Evolutionary conservation across 768 basidiomycete species (phyloP), one percentile per base, ranked within the genome.

Genomic region (Lyophyllum semitale): DNA sequence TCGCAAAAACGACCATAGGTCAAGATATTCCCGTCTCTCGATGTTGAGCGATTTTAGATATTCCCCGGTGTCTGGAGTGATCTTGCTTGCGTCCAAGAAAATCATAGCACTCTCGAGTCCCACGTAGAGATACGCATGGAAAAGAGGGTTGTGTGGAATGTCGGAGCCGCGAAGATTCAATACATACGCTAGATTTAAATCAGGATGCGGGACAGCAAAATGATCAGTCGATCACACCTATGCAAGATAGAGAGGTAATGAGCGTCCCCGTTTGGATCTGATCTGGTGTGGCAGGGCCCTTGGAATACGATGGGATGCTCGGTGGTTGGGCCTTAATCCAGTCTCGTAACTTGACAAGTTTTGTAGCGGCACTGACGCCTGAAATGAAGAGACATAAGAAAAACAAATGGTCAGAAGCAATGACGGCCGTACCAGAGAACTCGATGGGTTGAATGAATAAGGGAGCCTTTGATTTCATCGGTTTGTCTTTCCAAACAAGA

Each of bases 141-240:
- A 96, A 8, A 98, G 82, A 0, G 96, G 96, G 66, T 93, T 95
- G 77, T 85, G 92, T 0, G 93, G 92, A 44, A 98, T 87, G 64
- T 98, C 95, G 2, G 84, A 81, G 32, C 95, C 95, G 46, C 96
- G 88, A 51, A 95, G 74, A 66, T 98, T 98, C 30, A 98, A 76
- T 2, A 91, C 64, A 76, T 93, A 97, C 0, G 96, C 96, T 84
- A 72, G 26, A 38, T 32, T 43, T 30, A 27, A 17, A 1, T 48
- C 32, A 41, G 25, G 47, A 8, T 9, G 11, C 8, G 18, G 20
- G 18, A n/a, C 7, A 8, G 11, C 1, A 18, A 43, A 33, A 18
- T 15, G 20, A 7, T 20, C 33, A n/a, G 37, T 23, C 17, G 12
- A 17, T 70, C 83, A 53, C 60, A 88, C 88, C 88, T 23, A 91